Evolutionary conservation across 208 protist genomes (phyloP), one percentile per base, ranked within the genome.

Genomic region (Trypanosoma vivax): DNA sequence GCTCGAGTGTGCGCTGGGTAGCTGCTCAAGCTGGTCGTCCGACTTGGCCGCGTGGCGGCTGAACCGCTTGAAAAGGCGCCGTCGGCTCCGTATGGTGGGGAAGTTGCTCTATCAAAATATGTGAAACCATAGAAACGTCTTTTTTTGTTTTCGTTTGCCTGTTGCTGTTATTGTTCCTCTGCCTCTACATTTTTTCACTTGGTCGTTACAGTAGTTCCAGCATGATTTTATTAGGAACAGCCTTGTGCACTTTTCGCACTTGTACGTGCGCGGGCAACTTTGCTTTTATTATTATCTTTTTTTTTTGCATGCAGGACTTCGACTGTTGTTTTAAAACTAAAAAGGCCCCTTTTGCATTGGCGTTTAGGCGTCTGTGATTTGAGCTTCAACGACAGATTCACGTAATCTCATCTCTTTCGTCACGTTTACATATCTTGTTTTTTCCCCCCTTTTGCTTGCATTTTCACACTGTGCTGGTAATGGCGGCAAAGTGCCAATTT

Each of bases 1-100:
- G 43, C 34, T 85, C 4, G 66, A 70, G 51, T 85, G 78, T 53
- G 78, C 73, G 6, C 14, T 58, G 31, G 56, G 39, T 18, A 43
- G 70, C 31, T 70, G 78, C 14, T 57, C 49, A 33, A 51, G 50
- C 2, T 45, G 50, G 30, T 70, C 64, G 24, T 39, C 70, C 3
- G 42, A 69, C 33, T 30, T 65, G 9, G 37, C 46, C 16, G 62
- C 65, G 38, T 54, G 78, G 11, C 55, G 40, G 13, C 49, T 30
- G 19, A 49, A 79, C 33, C 50, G 65, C 31, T 45, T 35, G 13
- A 60, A 78, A 5, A 70, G 68, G 19, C 52, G 57, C 47, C 69
- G 67, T 3, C 78, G 68, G 28, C 70, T 85, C 48, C 65, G 64
- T 18, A 50, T 59, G 37, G 40, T 85, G 3, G 78, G 78, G 0